phyloP scores from a whole-genome alignment of 371 early-diverging fungal genomes.

The Sporodiniella umbellata region DNA sequence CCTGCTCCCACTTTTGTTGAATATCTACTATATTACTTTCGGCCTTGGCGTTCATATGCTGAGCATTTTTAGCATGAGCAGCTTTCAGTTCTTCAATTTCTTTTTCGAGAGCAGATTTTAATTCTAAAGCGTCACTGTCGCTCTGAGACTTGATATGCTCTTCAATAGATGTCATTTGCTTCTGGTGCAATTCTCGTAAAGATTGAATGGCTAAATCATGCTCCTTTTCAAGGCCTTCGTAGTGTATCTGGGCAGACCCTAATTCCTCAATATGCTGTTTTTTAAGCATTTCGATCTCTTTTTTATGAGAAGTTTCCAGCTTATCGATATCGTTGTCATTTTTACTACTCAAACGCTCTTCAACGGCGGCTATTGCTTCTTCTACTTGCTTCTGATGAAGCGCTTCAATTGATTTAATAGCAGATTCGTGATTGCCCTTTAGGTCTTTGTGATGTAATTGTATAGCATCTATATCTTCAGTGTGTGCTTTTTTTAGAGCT shows the following conservation, averaged over 20 bases:
- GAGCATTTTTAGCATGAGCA: too few species aligned
- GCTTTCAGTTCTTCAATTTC: too few species aligned
- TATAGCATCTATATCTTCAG: not conserved
- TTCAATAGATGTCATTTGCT: not conserved
- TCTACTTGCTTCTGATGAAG: not conserved
- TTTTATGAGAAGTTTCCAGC: not conserved
- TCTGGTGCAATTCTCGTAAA: not conserved
- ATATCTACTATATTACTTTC: too few species aligned
- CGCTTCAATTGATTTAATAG: not conserved
- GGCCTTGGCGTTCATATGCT: too few species aligned
- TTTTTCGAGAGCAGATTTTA: too few species aligned
- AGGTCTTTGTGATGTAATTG: not conserved
- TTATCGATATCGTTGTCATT: not conserved
- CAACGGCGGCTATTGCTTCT: not conserved
- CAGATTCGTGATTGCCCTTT: not conserved
- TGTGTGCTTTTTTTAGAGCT: conserved; percentile 3
- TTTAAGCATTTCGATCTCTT: conserved; percentile 1
- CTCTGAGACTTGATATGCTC: too few species aligned
- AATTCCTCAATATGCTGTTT: not conserved
- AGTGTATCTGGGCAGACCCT: not conserved
- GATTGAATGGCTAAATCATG: not conserved
- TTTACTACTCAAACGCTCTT: not conserved
- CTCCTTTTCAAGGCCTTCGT: not conserved
- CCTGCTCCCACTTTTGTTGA: too few species aligned
- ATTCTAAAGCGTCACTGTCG: too few species aligned